phyloP scores from a whole-genome alignment of 345 rosid genomes.

The Excoecaria agallocha region DNA sequence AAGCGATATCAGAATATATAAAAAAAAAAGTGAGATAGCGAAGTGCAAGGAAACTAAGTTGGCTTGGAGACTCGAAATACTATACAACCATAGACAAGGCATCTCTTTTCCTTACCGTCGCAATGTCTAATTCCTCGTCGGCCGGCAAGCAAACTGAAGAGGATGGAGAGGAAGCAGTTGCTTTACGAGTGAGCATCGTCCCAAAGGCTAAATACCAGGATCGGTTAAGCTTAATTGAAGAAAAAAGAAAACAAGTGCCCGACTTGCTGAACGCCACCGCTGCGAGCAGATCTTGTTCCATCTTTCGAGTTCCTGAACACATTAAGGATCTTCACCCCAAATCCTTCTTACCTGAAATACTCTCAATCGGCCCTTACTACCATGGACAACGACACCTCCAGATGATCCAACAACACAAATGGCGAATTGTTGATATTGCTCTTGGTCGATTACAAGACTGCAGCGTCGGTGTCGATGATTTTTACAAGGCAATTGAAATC shows the following conservation, averaged over 20 bases:
- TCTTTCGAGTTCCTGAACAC: neutral
- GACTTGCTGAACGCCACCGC: neutral
- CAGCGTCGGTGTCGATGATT: neutral
- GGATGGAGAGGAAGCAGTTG: no score
- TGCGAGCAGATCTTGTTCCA: neutral
- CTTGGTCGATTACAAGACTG: neutral
- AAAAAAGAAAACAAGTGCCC: neutral
- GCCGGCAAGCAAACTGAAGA: no score
- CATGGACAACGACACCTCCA: neutral
- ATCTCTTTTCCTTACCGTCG: no score
- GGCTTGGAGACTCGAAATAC: no score
- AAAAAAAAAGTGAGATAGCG: no score
- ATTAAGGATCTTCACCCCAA: neutral
- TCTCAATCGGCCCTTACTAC: neutral
- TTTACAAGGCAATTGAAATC: neutral
- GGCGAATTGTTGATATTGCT: neutral
- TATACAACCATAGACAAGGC: no score
- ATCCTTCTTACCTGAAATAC: neutral
- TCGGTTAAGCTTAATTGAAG: neutral
- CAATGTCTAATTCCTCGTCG: no score
- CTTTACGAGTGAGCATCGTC: neutral
- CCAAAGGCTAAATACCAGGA: neutral
- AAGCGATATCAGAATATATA: no score
- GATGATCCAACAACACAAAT: neutral
- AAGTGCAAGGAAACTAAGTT: no score